These are phyloP conservation scores for Sugiyamaella grinbergsii DNA, from an alignment of 1,139 yeast species.

Conservation along the genomic window DNA sequence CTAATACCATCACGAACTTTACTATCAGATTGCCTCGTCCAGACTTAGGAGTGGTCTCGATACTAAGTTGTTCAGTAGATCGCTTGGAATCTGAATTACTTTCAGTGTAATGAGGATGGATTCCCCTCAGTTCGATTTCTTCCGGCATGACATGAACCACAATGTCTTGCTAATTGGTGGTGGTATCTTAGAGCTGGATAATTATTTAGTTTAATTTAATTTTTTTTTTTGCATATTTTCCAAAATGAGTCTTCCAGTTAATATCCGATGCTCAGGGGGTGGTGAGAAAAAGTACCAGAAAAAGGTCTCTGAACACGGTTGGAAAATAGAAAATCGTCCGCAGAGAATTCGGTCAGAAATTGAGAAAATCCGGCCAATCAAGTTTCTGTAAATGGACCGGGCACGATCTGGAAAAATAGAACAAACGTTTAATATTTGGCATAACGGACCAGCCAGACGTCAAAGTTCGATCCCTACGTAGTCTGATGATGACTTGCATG, in stretches of 20 bases:
- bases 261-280: not conserved
- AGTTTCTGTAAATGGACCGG: too few species aligned
- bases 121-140: slow-evolving; percentile 11
- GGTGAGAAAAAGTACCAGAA: not conserved
- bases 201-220: too few species aligned
- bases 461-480: too few species aligned
- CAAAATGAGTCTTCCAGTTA: too few species aligned
- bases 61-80: not conserved
- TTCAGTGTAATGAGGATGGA: slow-evolving; percentile 4
- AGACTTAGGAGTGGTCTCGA: not conserved
- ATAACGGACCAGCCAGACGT: too few species aligned
- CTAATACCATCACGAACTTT: slow-evolving; percentile 17
- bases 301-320: too few species aligned
- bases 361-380: too few species aligned
- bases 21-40: slow-evolving; percentile 4
- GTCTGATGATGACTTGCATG: too few species aligned
- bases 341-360: too few species aligned
- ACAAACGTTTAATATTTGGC: too few species aligned
- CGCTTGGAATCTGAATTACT: not conserved
- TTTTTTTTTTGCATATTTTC: not conserved
- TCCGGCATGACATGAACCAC: slow-evolving; percentile 7
- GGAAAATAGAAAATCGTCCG: too few species aligned
- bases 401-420: too few species aligned
- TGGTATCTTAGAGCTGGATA: not conserved
- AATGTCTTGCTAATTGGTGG: not conserved